Conservation (phyloP, 129 eudicot species). For the Tagetes patula region DNA sequence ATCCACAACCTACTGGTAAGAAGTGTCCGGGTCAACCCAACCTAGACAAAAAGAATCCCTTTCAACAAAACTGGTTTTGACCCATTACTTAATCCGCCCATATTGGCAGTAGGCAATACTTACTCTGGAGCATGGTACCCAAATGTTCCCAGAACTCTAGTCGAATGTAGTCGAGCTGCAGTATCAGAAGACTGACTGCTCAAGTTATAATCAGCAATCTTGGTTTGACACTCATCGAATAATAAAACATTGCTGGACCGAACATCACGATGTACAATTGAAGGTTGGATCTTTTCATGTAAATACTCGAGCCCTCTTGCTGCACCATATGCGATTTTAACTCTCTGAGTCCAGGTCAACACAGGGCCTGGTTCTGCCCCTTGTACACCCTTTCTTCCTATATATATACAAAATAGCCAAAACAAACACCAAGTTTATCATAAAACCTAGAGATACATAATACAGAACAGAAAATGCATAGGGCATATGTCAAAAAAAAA, state of each 20-base stretch:
- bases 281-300: slow-evolving; percentile 88
- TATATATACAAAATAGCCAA: neutral
- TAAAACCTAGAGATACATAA: neutral
- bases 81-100: neutral
- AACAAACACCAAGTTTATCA: neutral
- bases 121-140: slow-evolving; percentile 99
- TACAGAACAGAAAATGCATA: neutral
- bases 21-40: neutral
- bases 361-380: slow-evolving; percentile 92
- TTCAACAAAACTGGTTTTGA: neutral
- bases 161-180: slow-evolving; percentile 90
- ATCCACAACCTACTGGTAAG: too few species aligned
- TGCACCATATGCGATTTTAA: slow-evolving; percentile 85
- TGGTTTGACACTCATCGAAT: slow-evolving; percentile 78
- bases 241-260: slow-evolving; percentile 94
- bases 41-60: neutral
- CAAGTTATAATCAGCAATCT: slow-evolving; percentile 89
- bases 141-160: slow-evolving; percentile 92
- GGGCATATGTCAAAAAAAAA: neutral
- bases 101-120: slow-evolving; percentile 23
- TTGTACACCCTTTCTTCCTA: slow-evolving; percentile 97
- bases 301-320: slow-evolving; percentile 88
- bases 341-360: slow-evolving; percentile 84
- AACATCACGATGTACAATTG: slow-evolving; percentile 90
- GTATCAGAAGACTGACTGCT: slow-evolving; percentile 89